These are phyloP conservation scores for Penicillium occitanis DNA, from an alignment of 2,329 filamentous ascomycete species.

Conservation along the genomic window DNA sequence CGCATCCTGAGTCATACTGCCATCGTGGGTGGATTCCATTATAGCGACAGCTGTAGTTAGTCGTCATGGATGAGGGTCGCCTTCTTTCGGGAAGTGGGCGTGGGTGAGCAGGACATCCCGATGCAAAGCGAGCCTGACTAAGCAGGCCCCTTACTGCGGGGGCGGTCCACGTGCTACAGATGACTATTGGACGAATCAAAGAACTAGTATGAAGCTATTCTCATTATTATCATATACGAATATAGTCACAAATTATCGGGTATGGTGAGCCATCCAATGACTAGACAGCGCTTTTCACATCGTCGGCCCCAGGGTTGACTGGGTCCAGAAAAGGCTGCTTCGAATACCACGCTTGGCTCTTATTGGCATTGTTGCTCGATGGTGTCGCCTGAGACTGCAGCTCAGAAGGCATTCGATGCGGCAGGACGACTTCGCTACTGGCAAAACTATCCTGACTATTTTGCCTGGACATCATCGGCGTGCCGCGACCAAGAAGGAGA, in stretches of 20 bases:
- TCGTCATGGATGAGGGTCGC: slow-evolving; percentile 17
- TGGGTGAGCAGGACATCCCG: slow-evolving; percentile 10
- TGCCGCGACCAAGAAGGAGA: slow-evolving; percentile 41
- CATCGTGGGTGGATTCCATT: slow-evolving; percentile 15
- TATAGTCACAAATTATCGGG: neutral
- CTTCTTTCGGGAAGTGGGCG: slow-evolving; percentile 23
- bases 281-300: slow-evolving; percentile 1
- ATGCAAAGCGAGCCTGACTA: slow-evolving; percentile 21
- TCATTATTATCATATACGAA: neutral
- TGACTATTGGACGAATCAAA: neutral
- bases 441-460: slow-evolving; percentile 43
- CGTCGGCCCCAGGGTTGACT: neutral
- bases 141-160: neutral
- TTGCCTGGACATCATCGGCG: slow-evolving; percentile 40
- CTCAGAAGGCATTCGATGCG: slow-evolving; percentile 22
- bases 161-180: neutral
- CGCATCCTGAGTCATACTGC: slow-evolving; percentile 17
- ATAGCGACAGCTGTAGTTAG: neutral
- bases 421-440: slow-evolving; percentile 32
- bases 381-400: neutral
- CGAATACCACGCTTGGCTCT: neutral
- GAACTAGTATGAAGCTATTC: neutral
- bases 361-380: neutral
- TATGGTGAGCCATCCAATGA: neutral
- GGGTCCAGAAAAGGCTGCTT: neutral